Evolutionary conservation across 768 basidiomycete species (phyloP).

Genomic region (Plicaturopsis crispa): DNA sequence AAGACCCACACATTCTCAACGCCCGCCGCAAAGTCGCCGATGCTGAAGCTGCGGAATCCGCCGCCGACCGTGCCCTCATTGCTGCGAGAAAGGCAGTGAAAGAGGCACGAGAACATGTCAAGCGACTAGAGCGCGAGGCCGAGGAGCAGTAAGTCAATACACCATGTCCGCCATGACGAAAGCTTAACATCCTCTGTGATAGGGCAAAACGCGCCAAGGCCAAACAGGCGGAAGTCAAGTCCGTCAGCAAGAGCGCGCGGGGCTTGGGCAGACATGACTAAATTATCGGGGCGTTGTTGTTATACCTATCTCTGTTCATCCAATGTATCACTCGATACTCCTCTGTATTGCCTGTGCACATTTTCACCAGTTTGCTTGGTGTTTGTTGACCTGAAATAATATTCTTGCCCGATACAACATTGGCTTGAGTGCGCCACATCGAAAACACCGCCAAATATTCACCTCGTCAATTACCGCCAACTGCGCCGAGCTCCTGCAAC

Average conservation of each 20-base stretch:
- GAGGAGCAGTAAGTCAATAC: constrained; percentile 42
- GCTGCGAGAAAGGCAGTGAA: constrained; percentile 38
- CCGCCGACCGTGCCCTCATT: constrained; percentile 41
- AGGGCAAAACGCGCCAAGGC: constrained; percentile 43
- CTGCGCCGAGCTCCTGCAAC: too few species aligned
- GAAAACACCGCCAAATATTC: too few species aligned
- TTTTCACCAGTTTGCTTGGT: too few species aligned
- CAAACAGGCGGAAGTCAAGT: constrained; percentile 44
- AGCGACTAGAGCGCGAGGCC: constrained; percentile 38
- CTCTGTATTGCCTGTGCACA: too few species aligned
- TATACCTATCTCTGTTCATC: too few species aligned
- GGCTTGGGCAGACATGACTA: constrained; percentile 36
- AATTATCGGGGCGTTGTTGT: too few species aligned
- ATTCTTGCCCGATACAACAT: too few species aligned
- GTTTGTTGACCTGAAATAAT: too few species aligned
- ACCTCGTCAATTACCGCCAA: too few species aligned
- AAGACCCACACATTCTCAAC: constrained; percentile 37
- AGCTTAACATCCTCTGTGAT: constrained; percentile 6
- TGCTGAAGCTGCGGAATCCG: constrained; percentile 43
- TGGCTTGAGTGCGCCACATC: too few species aligned
- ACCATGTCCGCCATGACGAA: not conserved
- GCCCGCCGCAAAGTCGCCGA: constrained; percentile 44
- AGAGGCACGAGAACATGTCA: constrained; percentile 40
- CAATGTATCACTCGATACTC: too few species aligned
- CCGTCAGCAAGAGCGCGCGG: constrained; percentile 39